Percentiles rank a stretch among this genome's conserved stretches.
Conservation (phyloP, 768 basidiomycete genomes). For the Lanmaoa pseudosensibilis region DNA sequence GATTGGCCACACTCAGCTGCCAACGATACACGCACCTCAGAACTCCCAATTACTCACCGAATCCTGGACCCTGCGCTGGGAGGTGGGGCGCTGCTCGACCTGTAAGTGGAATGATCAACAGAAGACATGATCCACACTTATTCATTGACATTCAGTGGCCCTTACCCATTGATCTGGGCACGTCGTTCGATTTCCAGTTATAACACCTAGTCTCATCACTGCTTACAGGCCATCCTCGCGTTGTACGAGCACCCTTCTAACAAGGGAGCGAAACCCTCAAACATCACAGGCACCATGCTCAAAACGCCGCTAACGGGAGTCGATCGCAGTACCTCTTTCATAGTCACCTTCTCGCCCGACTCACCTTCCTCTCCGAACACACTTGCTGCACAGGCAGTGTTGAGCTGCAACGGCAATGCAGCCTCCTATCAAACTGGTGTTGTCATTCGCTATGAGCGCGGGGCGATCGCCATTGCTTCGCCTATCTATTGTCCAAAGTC, state of each 20-base stretch:
- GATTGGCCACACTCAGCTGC: background rate
- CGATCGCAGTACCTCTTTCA: slow-evolving; percentile 75
- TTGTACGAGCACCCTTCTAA: slow-evolving; percentile 83
- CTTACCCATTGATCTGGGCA: slow-evolving; percentile 82
- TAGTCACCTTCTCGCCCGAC: slow-evolving; percentile 60
- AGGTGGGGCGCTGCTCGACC: slow-evolving; percentile 81
- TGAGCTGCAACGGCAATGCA: slow-evolving; percentile 67
- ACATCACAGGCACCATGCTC: slow-evolving; percentile 68
- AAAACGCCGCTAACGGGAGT: slow-evolving; percentile 78
- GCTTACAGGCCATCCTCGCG: slow-evolving; percentile 65
- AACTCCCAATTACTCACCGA: slow-evolving; percentile 65
- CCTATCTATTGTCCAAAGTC: slow-evolving; percentile 69
- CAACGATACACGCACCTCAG: slow-evolving; percentile 34
- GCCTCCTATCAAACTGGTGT: slow-evolving; percentile 50
- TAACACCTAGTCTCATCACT: slow-evolving; percentile 11
- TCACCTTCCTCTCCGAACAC: slow-evolving; percentile 34
- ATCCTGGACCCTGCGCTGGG: slow-evolving; percentile 79
- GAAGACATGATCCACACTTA: slow-evolving; percentile 1
- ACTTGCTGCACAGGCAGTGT: slow-evolving; percentile 68
- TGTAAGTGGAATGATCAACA: slow-evolving; percentile 49
- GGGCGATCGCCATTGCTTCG: slow-evolving; percentile 59
- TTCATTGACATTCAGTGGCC: slow-evolving; percentile 50
- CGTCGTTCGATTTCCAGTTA: slow-evolving; percentile 14
- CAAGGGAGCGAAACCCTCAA: slow-evolving; percentile 52
- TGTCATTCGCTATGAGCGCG: slow-evolving; percentile 72